phyloP scores from a whole-genome alignment of 2,329 filamentous ascomycete genomes.

The Stagonosporopsis rhizophila region DNA sequence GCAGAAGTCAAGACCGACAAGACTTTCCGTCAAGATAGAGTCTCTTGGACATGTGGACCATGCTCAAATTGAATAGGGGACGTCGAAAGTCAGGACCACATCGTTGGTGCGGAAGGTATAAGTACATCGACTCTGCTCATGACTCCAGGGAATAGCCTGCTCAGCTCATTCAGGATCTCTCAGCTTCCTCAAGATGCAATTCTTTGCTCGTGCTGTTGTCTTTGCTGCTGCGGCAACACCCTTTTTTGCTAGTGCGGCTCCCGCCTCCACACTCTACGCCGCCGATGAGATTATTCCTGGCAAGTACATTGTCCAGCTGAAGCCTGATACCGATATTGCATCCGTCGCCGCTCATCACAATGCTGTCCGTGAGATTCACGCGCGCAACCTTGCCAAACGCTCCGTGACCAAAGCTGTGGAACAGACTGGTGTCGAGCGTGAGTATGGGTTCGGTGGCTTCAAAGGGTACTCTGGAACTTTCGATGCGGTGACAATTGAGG shows the following conservation, averaged over 20 bases:
- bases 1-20: conserved; percentile 32
- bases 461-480: conserved; percentile 44
- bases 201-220: conserved; percentile 35
- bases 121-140: conserved; percentile 1
- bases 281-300: conserved; percentile 36
- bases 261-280: conserved; percentile 29
- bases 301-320: conserved; percentile 55
- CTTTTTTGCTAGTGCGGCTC: conserved; percentile 33
- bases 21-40: conserved; percentile 21
- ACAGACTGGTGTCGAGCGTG: conserved; percentile 34
- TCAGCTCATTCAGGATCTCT: not conserved
- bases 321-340: conserved; percentile 40
- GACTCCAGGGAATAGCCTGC: not conserved
- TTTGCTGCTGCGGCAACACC: conserved; percentile 33
- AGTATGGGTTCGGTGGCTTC: conserved; percentile 40
- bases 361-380: conserved; percentile 39
- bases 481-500: conserved; percentile 39
- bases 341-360: conserved; percentile 35
- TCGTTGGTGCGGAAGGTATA: conserved; percentile 11
- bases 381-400: conserved; percentile 37
- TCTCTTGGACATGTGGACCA: conserved; percentile 3
- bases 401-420: conserved; percentile 17
- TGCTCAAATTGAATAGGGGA: conserved; percentile 1
- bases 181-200: conserved; percentile 31
- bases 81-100: not conserved